Evolutionary conservation across 768 basidiomycete species (phyloP), one percentile per base, ranked within the genome.

Genomic region (Lyophyllum atratum): DNA sequence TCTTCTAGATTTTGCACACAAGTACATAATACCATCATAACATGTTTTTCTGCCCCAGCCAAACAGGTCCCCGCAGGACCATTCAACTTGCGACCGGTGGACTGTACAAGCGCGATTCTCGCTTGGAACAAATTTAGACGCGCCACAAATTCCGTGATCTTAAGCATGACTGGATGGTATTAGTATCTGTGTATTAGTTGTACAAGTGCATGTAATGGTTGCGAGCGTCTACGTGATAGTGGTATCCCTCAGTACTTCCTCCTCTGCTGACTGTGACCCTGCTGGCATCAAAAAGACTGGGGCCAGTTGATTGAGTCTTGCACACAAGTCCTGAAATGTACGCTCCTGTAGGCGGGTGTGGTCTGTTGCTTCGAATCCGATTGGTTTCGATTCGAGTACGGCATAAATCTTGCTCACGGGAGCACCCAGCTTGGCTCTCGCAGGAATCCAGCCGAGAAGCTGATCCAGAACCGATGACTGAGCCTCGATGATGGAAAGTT

Each of bases 371-470:
- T 40, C 65, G 53, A 7, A 22, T n/a, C 49, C 61, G 22, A 75
- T 54, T 15, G 49, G 60, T 5, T 49, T 43, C 17, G 63, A 68
- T 21, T 70, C 58, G 6, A 68, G 68, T 2, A 66, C 56, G 40
- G 84, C 60, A 64, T 84, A 87, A n/a, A 84, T 65, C 62, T 76
- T 83, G 59, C 67, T 66, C 52, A 87, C 60, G 21, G 85, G 83
- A n/a, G 66, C 64, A 8, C 77, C 79, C 28, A 80, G 59, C 3
- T 49, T 51, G 43, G 63, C 68, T 59, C 85, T 75, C 49, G 65
- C 61, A 3, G 56, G 51, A 17, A 71, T 72, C 66, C 81, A 80
- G 24, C 60, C 54, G 33, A 68, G 65, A 28, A 85, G 68, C 7
- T 66, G 47, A 24, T 46, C 44, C 3, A 72, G 52, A 3, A 74